Conservation (phyloP, 768 basidiomycete species). For the Podaxis rugospora region DNA sequence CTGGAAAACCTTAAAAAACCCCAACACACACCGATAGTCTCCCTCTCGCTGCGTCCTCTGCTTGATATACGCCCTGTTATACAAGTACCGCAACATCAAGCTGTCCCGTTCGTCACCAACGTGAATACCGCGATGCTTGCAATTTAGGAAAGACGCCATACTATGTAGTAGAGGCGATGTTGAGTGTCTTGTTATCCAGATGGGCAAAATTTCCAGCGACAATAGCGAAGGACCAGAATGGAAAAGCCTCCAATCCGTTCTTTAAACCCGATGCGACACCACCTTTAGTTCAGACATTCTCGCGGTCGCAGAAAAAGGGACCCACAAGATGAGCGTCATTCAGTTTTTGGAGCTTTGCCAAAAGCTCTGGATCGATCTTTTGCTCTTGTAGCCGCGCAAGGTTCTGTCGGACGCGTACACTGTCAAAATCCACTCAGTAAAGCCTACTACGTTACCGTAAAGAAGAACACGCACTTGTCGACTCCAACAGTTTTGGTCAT, state of each 20-base stretch:
- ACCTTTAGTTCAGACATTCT: no score
- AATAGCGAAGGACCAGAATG: constrained; percentile 20
- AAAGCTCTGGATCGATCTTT: background rate
- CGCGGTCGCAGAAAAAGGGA: background rate
- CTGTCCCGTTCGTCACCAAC: background rate
- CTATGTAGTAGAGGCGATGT: constrained; percentile 23
- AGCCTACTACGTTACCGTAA: background rate
- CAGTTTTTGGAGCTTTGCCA: background rate
- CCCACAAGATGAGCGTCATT: background rate
- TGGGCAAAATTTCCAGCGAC: constrained; percentile 19
- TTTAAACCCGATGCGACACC: background rate
- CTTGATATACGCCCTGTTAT: background rate
- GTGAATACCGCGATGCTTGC: background rate
- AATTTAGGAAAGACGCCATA: constrained; percentile 15
- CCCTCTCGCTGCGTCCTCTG: background rate
- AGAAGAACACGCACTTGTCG: background rate
- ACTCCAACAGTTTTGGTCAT: background rate
- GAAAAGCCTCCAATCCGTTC: constrained; percentile 1
- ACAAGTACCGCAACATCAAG: background rate
- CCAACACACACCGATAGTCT: background rate
- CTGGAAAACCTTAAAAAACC: background rate
- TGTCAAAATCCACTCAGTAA: background rate
- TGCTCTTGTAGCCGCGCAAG: background rate
- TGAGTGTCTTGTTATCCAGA: constrained; percentile 21
- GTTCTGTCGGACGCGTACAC: background rate